Percentiles rank a stretch among this genome's conserved stretches.
phyloP scores from a whole-genome alignment of 23 red algal species.

The Gracilariopsis chorda region DNA sequence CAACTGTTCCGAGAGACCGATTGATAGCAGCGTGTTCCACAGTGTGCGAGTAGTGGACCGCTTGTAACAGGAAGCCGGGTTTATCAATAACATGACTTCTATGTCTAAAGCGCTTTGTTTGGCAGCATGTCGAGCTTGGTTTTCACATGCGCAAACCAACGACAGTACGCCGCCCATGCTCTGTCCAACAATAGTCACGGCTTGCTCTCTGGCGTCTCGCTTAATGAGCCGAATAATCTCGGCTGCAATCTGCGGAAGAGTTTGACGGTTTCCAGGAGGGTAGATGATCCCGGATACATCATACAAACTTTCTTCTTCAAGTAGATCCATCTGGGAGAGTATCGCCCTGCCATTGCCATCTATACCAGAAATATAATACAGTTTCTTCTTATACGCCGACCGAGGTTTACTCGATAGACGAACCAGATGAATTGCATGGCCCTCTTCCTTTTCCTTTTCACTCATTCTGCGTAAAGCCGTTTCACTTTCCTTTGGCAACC shows the following conservation, averaged over 20 bases:
- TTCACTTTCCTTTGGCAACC: neutral
- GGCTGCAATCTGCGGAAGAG: slow-evolving; percentile 14
- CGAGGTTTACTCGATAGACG: neutral
- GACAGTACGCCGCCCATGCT: slow-evolving; percentile 72
- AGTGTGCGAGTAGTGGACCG: slow-evolving; percentile 24
- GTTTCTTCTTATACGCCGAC: slow-evolving; percentile 16
- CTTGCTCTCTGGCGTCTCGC: neutral
- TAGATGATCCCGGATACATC: slow-evolving; percentile 66
- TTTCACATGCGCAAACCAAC: slow-evolving; percentile 18
- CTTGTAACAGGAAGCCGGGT: slow-evolving; percentile 69
- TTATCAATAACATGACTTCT: slow-evolving; percentile 52
- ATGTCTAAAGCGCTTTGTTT: neutral
- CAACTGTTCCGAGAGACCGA: slow-evolving; percentile 21
- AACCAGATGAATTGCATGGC: neutral
- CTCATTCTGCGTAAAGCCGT: neutral
- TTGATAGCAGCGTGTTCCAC: slow-evolving; percentile 41
- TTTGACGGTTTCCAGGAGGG: slow-evolving; percentile 59
- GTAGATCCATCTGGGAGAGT: slow-evolving; percentile 37
- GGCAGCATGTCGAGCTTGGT: neutral
- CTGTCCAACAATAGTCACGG: slow-evolving; percentile 56
- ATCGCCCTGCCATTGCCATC: slow-evolving; percentile 88
- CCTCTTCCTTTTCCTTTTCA: slow-evolving; percentile 11
- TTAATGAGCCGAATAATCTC: slow-evolving; percentile 29
- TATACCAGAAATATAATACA: slow-evolving; percentile 92
- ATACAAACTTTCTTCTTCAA: slow-evolving; percentile 64